Percentiles rank a stretch among this genome's conserved stretches.
These are phyloP conservation scores for Exophiala dermatitidis DNA, from an alignment of 2,329 filamentous ascomycete genomes.

Conservation along the genomic window DNA sequence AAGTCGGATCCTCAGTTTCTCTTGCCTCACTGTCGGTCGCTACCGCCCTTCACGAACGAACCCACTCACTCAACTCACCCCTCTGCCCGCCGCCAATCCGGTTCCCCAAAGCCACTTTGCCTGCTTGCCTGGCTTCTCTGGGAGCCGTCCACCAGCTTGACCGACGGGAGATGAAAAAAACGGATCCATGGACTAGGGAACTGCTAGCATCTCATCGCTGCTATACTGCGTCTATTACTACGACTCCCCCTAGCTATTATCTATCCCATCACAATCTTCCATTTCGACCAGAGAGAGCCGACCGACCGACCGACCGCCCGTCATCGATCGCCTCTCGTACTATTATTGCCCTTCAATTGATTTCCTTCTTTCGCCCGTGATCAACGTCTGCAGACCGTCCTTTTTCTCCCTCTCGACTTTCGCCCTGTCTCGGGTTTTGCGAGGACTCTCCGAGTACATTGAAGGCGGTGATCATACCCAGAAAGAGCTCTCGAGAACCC, in stretches of 20 bases:
- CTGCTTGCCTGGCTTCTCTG: background rate
- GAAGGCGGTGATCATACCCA: background rate
- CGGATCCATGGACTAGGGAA: too few relatives aligned
- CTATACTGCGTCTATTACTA: background rate
- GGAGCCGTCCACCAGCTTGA: background rate
- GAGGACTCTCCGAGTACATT: background rate
- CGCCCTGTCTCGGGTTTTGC: background rate
- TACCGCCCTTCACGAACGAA: background rate
- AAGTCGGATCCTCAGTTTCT: background rate
- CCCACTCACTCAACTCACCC: background rate
- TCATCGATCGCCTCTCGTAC: background rate
- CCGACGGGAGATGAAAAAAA: background rate
- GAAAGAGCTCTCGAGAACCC: background rate
- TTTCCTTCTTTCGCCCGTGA: background rate
- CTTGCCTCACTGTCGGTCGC: background rate
- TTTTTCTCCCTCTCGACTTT: background rate
- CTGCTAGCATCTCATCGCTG: too few relatives aligned
- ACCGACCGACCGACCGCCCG: background rate
- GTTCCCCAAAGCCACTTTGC: background rate
- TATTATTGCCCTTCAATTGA: background rate
- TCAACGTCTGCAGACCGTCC: background rate
- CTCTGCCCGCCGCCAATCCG: background rate
- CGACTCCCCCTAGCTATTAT: background rate
- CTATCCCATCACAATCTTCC: background rate
- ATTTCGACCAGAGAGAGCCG: background rate